These are phyloP conservation scores for Dactylellina haptotyla DNA, from an alignment of 2,329 filamentous ascomycete genomes.

Conservation along the genomic window DNA sequence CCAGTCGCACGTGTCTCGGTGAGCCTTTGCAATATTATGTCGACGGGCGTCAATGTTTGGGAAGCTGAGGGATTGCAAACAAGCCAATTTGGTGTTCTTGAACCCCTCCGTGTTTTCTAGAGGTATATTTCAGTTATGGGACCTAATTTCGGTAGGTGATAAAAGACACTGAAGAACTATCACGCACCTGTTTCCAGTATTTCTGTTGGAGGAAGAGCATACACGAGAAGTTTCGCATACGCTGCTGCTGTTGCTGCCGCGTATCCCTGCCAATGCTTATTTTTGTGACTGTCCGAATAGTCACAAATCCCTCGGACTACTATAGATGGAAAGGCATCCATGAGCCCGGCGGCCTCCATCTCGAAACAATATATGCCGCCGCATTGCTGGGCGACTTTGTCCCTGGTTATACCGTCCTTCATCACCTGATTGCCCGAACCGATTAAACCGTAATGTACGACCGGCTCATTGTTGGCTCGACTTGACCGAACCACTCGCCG, in stretches of 20 bases:
- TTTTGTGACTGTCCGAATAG: constrained; percentile 28
- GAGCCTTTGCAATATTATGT: constrained; percentile 43
- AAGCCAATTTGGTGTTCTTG: constrained; percentile 1
- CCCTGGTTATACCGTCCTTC: constrained; percentile 11
- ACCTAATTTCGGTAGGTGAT: neutral
- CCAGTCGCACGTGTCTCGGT: constrained; percentile 56
- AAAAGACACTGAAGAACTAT: neutral
- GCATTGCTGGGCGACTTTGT: constrained; percentile 3
- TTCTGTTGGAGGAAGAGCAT: neutral
- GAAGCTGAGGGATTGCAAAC: constrained; percentile 51
- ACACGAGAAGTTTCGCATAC: constrained; percentile 30
- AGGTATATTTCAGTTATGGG: neutral
- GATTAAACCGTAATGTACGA: constrained; percentile 20
- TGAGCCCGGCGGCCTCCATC: constrained; percentile 33
- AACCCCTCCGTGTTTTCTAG: neutral
- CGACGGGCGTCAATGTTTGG: constrained; percentile 52
- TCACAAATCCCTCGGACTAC: constrained; percentile 30
- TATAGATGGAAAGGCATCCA: constrained; percentile 16
- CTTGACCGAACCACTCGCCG: neutral
- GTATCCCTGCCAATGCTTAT: constrained; percentile 25
- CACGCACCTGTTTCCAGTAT: neutral
- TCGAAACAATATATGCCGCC: constrained; percentile 26
- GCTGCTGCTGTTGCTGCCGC: constrained; percentile 22
- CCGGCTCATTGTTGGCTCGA: neutral
- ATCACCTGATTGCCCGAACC: constrained; percentile 29